These are phyloP conservation scores for Flaveria trinervia DNA, from an alignment of 129 eudicot species.

Conservation along the genomic window DNA sequence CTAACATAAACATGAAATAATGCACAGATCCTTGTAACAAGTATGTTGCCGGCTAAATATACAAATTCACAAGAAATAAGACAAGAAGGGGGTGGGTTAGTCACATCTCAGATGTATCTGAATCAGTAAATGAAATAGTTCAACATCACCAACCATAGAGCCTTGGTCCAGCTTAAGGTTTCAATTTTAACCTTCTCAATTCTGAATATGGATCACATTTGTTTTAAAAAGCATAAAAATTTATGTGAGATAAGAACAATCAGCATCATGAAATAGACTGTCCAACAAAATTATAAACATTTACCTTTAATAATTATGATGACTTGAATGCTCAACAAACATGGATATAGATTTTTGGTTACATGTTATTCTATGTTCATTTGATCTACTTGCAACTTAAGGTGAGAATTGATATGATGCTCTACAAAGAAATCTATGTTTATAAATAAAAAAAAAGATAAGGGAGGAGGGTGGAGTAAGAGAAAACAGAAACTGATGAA, in stretches of 20 bases:
- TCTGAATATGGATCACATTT: background rate
- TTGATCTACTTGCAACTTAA: conserved; percentile 10
- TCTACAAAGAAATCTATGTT: conserved; percentile 19
- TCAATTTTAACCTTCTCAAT: conserved; percentile 1
- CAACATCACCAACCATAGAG: conserved; percentile 12
- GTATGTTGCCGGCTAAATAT: background rate
- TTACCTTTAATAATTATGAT: background rate
- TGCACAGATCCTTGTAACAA: background rate
- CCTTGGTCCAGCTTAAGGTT: conserved; percentile 4
- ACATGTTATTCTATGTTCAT: conserved; percentile 12
- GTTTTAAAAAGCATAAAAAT: background rate
- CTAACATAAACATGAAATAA: background rate
- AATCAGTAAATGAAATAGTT: conserved; percentile 12
- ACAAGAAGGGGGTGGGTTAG: background rate
- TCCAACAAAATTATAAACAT: background rate
- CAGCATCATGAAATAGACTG: conserved; percentile 15
- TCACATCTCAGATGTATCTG: background rate
- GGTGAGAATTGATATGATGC: conserved; percentile 15
- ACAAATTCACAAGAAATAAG: background rate
- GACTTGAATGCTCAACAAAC: conserved; percentile 1
- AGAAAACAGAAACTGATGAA: conserved; percentile 24
- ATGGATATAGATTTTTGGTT: background rate
- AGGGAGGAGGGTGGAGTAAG: background rate
- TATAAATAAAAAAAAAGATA: background rate
- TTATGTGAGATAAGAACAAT: background rate